phyloP scores from a whole-genome alignment of 768 basidiomycete genomes.

The Russula vinacea region DNA sequence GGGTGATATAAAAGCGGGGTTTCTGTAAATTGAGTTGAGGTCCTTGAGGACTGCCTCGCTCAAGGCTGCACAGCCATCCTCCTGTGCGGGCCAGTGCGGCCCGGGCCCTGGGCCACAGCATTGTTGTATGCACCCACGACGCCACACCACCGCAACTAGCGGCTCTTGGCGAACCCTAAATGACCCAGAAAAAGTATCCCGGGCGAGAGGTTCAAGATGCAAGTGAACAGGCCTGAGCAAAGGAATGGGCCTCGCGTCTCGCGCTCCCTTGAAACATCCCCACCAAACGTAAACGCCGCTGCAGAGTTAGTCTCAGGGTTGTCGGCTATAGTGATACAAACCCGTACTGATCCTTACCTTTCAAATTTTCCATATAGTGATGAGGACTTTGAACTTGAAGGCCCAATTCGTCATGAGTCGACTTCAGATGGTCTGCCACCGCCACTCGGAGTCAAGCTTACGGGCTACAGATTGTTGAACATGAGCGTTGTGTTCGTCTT shows the following conservation, averaged over 20 bases:
- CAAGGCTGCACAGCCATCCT: too few species aligned
- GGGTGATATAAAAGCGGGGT: too few species aligned
- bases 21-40: too few species aligned
- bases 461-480: constrained; percentile 13
- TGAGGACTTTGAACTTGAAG: not conserved
- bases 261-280: not conserved
- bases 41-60: too few species aligned
- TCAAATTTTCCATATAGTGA: not conserved
- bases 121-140: not conserved
- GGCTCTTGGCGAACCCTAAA: not conserved
- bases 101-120: too few species aligned
- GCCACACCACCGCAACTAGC: not conserved
- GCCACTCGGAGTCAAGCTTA: constrained; percentile 16
- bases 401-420: not conserved
- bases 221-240: not conserved
- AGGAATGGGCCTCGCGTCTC: not conserved
- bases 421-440: not conserved
- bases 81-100: too few species aligned
- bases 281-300: not conserved
- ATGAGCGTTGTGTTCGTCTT: constrained; percentile 3
- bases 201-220: not conserved
- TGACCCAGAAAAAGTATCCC: not conserved
- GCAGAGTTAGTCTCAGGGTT: not conserved
- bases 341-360: not conserved
- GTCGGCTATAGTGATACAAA: not conserved